phyloP scores from a whole-genome alignment of 2,329 filamentous ascomycete genomes.

The Furcasterigmium furcatum region DNA sequence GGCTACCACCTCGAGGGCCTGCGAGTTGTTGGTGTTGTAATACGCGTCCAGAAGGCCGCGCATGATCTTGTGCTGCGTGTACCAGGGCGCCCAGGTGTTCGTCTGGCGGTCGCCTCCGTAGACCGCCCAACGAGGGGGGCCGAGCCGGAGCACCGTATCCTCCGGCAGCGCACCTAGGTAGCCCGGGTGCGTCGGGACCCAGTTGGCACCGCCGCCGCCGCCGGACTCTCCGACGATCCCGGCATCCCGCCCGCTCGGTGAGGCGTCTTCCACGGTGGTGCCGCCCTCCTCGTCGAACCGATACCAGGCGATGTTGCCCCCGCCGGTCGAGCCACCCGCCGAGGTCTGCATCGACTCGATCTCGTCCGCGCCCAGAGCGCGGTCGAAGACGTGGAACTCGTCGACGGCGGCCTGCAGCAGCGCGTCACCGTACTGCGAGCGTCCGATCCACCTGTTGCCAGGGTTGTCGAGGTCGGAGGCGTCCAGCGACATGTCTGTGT shows the following conservation, averaged over 20 bases:
- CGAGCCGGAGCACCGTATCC: constrained; percentile 25
- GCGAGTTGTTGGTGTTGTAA: constrained; percentile 26
- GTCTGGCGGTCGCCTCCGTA: constrained; percentile 20
- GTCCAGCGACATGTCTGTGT: constrained; percentile 10
- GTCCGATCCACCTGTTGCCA: constrained; percentile 17
- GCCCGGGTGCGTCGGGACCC: constrained; percentile 23
- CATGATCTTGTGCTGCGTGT: constrained; percentile 29
- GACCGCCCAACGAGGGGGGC: constrained; percentile 26
- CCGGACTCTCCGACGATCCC: constrained; percentile 9
- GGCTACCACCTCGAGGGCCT: constrained; percentile 20
- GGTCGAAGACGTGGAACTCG: constrained; percentile 17
- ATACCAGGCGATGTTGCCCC: constrained; percentile 18
- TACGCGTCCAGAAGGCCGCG: constrained; percentile 27
- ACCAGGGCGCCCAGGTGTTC: constrained; percentile 29
- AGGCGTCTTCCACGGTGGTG: constrained; percentile 11
- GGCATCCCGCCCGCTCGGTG: constrained; percentile 12
- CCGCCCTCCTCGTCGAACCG: constrained; percentile 14
- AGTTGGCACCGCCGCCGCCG: constrained; percentile 10
- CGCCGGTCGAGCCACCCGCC: constrained; percentile 11
- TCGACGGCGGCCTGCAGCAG: constrained; percentile 13
- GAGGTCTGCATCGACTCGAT: constrained; percentile 12
- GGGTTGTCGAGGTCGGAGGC: constrained; percentile 13
- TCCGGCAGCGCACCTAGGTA: constrained; percentile 27
- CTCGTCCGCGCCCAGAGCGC: constrained; percentile 11
- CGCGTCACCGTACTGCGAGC: constrained; percentile 12